phyloP scores from a whole-genome alignment of 2,329 filamentous ascomycete species.

The Dichotomopilus funicola region DNA sequence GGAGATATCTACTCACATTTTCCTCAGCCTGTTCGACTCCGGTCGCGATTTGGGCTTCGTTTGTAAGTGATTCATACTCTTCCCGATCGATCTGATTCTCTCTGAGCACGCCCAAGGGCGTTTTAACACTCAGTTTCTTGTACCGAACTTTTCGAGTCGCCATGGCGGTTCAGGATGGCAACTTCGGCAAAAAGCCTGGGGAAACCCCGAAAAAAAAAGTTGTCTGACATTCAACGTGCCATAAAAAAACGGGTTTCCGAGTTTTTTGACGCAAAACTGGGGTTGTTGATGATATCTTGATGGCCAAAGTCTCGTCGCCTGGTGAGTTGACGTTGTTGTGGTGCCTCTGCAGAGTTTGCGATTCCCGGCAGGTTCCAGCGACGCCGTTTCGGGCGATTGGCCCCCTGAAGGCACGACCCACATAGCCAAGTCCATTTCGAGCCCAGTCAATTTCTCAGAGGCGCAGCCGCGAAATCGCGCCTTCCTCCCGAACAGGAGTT shows the following conservation, averaged over 20 bases:
- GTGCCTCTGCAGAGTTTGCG: slow-evolving; percentile 41
- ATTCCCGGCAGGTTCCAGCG: slow-evolving; percentile 23
- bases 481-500: not conserved
- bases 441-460: not conserved
- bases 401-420: not conserved
- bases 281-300: slow-evolving; percentile 49
- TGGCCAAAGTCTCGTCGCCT: slow-evolving; percentile 40
- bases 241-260: slow-evolving; percentile 46
- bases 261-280: slow-evolving; percentile 49
- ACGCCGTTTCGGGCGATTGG: not conserved
- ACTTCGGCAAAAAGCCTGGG: slow-evolving; percentile 37
- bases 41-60: slow-evolving; percentile 81
- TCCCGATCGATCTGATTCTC: slow-evolving; percentile 84
- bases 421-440: not conserved
- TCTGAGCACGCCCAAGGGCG: slow-evolving; percentile 76
- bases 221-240: slow-evolving; percentile 54
- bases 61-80: slow-evolving; percentile 80
- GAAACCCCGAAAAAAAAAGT: slow-evolving; percentile 57
- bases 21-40: slow-evolving; percentile 97
- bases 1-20: slow-evolving; percentile 64
- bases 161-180: slow-evolving; percentile 43
- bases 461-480: not conserved
- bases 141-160: slow-evolving; percentile 66
- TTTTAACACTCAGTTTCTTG: slow-evolving; percentile 90
- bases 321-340: slow-evolving; percentile 50